phyloP scores from a whole-genome alignment of 208 protist genomes.

The Trypanosoma lewisi region DNA sequence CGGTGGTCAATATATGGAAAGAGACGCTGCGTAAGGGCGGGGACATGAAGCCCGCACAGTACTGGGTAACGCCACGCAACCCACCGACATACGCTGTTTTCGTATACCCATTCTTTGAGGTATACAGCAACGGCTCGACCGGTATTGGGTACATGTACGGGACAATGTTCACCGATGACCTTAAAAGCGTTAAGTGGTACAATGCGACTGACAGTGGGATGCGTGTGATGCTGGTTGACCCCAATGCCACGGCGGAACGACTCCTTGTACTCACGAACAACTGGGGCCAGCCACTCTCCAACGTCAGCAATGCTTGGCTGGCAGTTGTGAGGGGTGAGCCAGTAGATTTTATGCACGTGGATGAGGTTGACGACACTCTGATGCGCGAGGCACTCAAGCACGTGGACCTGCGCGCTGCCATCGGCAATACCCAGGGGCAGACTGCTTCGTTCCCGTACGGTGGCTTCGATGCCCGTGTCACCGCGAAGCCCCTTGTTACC shows the following conservation, averaged over 20 bases:
- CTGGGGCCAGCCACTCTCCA: conserved; percentile 20
- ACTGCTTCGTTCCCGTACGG: too few relatives aligned
- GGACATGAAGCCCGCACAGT: neutral
- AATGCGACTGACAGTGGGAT: conserved; percentile 8
- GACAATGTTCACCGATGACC: neutral
- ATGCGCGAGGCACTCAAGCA: conserved; percentile 34
- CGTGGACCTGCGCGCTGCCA: conserved; percentile 17
- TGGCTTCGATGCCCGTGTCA: too few relatives aligned
- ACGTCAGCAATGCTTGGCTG: conserved; percentile 17
- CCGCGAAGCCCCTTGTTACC: too few relatives aligned
- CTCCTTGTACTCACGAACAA: conserved; percentile 24
- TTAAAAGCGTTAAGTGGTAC: conserved; percentile 1
- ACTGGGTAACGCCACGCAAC: conserved; percentile 8
- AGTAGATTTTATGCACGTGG: conserved; percentile 15
- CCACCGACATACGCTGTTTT: conserved; percentile 9
- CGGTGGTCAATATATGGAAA: conserved; percentile 12
- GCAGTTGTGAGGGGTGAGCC: neutral
- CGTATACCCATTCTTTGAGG: conserved; percentile 18
- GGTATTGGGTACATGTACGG: conserved; percentile 10
- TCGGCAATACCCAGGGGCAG: neutral
- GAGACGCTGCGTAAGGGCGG: neutral
- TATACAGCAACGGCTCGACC: neutral
- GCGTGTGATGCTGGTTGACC: conserved; percentile 18
- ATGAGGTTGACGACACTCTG: conserved; percentile 32
- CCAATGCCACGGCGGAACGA: neutral